Evolutionary conservation across 768 basidiomycete genomes (phyloP).

Genomic region (Tylopilus vinaceipallidus): DNA sequence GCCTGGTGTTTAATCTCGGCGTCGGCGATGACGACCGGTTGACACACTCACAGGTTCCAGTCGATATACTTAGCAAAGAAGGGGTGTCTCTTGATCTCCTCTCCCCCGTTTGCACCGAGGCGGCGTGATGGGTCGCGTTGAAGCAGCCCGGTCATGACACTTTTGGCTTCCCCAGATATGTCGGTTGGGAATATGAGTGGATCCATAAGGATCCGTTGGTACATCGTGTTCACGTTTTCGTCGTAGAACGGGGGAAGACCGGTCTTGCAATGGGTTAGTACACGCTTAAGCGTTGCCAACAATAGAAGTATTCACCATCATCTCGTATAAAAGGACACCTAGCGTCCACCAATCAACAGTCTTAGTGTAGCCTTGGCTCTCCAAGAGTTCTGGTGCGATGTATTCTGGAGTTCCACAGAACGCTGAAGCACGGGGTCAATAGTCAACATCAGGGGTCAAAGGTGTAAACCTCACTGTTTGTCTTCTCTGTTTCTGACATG

Average conservation of each 20-base stretch:
- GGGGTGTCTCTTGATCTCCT: conserved; percentile 93
- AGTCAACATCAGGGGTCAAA: neutral
- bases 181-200: conserved; percentile 91
- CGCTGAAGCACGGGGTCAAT: conserved; percentile 41
- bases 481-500: conserved; percentile 97
- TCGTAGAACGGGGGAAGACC: conserved; percentile 98
- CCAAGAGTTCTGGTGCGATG: conserved; percentile 95
- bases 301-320: conserved; percentile 61
- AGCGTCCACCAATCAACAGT: conserved; percentile 99
- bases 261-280: conserved; percentile 47
- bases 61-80: conserved; percentile 95
- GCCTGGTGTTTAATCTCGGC: conserved; percentile 1
- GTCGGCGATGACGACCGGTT: neutral
- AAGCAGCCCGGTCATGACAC: conserved; percentile 84
- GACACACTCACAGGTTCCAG: conserved; percentile 65
- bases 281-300: neutral
- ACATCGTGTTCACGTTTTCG: conserved; percentile 98
- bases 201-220: conserved; percentile 91
- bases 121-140: conserved; percentile 85
- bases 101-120: conserved; percentile 89
- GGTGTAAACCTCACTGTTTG: conserved; percentile 69
- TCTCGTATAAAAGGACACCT: conserved; percentile 94
- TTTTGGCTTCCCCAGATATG: conserved; percentile 82
- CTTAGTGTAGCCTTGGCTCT: conserved; percentile 95
- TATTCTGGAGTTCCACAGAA: conserved; percentile 99